Base-by-base conservation (phyloP, 805 yeast genomes). In the Saccharomycopsis lassenensis region DNA sequence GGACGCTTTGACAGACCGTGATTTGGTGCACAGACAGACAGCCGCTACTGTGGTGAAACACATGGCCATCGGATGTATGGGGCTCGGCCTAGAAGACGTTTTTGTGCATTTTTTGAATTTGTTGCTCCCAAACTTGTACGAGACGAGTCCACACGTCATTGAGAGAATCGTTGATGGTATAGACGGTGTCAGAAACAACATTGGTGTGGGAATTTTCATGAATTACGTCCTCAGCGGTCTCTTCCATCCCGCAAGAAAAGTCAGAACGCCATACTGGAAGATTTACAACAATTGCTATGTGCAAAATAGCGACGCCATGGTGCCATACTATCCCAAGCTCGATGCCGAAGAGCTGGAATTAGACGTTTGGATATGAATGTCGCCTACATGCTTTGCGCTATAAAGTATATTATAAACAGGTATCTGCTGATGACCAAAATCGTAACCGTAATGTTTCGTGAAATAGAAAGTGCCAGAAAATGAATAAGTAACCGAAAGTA, bases 71-170 rank as follows among this genome's bases (percentile, higher is more conserved):
- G 78, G 86, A 12, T 76, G 89, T 50, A 59, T 68, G 18, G 95
- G 95, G 1, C 52, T 63, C 3, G 86, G 87, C 0, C 64, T 69
- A 38, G 94, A 84, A 46, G 93, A 79, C 46, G 82, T 85, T 0
- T 85, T 91, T 60, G 53, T 84, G 7, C 95, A 91, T 54, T 69
- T 77, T 40, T 59, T 91, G 50, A 85, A 91, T 52, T 62, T 87
- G 34, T 56, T 91, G 15, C 58, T 86, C 57, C 98, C 99, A 2
- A 91, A 91, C 53, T 63, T 91, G 2, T 86, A 74, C 52, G 99
- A 89, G 55, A 82, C 95, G 0, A 86, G 96, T 0, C 97, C 97
- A 0, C 99, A 91, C 56, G 96, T 87, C 10, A 86, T 87, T 39
- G 67, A 63, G 7, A 71, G 97, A 46, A 75, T 91, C 1, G 45